A percentile compares a stretch with the other conserved stretches of the same genome.
phyloP scores from a whole-genome alignment of 2,329 filamentous ascomycete genomes.

The Pseudocercospora fijiensis region DNA sequence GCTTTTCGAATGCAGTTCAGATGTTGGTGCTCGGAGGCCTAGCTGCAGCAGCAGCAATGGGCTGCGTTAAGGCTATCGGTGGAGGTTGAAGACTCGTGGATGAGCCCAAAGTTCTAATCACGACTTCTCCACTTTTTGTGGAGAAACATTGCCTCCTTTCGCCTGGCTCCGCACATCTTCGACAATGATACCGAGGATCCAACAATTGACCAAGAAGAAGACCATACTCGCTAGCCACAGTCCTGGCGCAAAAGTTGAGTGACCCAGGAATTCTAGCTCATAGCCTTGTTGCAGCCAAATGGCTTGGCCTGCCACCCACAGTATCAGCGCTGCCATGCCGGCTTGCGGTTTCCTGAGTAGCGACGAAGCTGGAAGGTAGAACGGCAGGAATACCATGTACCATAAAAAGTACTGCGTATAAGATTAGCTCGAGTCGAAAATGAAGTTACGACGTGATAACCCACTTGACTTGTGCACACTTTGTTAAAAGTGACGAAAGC shows the following conservation, averaged over 20 bases:
- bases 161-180: slow-evolving; percentile 54
- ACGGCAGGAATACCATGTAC: slow-evolving; percentile 91
- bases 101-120: slow-evolving; percentile 13
- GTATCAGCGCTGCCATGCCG: slow-evolving; percentile 62
- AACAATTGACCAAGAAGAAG: slow-evolving; percentile 85
- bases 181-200: slow-evolving; percentile 80
- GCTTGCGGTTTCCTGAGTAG: slow-evolving; percentile 60
- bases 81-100: slow-evolving; percentile 13
- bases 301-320: slow-evolving; percentile 74
- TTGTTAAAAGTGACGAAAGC: slow-evolving; percentile 98
- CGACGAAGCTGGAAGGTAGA: slow-evolving; percentile 80
- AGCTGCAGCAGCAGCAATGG: slow-evolving; percentile 66
- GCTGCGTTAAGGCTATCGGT: slow-evolving; percentile 58
- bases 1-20: slow-evolving; percentile 60
- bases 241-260: slow-evolving; percentile 80
- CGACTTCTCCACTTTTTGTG: slow-evolving; percentile 12
- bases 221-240: slow-evolving; percentile 71
- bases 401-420: slow-evolving; percentile 83
- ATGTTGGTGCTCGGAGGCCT: slow-evolving; percentile 65
- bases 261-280: slow-evolving; percentile 60
- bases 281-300: slow-evolving; percentile 54
- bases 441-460: slow-evolving; percentile 27
- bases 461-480: slow-evolving; percentile 94
- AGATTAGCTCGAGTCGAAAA: slow-evolving; percentile 15
- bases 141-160: neutral